Evolutionary conservation across 192 early-diverging fungal species (phyloP).

Genomic region (Linnemannia elongata): DNA sequence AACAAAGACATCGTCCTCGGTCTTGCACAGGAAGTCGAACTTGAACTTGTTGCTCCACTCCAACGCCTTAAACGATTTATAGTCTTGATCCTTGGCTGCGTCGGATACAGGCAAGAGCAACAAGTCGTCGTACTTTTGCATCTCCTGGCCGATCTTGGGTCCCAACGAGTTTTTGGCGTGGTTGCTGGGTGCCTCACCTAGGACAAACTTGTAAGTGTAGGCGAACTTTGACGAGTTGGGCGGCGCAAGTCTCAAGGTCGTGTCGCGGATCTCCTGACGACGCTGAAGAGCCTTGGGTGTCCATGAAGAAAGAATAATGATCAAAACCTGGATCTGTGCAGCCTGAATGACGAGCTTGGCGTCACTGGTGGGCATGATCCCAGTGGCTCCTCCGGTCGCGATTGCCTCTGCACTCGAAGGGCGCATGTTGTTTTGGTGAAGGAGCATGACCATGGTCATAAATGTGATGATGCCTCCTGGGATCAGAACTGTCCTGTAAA

Average conservation of each 20-base stretch:
- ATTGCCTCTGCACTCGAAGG: conserved; percentile 49
- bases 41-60: conserved; percentile 68
- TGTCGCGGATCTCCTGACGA: conserved; percentile 62
- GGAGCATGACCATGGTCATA: conserved; percentile 61
- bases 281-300: conserved; percentile 64
- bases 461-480: conserved; percentile 60
- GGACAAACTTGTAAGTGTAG: conserved; percentile 65
- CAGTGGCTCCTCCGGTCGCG: conserved; percentile 35
- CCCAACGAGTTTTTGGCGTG: conserved; percentile 58
- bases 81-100: conserved; percentile 64
- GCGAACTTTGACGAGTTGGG: conserved; percentile 52
- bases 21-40: conserved; percentile 71
- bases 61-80: conserved; percentile 66
- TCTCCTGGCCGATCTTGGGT: conserved; percentile 61
- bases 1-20: conserved; percentile 73
- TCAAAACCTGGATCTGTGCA: conserved; percentile 62
- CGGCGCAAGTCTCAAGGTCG: conserved; percentile 61
- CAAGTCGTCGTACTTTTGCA: conserved; percentile 61
- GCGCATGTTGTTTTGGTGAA: conserved; percentile 60
- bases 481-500: conserved; percentile 34
- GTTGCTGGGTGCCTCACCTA: conserved; percentile 64
- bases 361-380: conserved; percentile 28
- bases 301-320: conserved; percentile 70
- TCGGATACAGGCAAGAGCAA: conserved; percentile 67
- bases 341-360: conserved; percentile 44